Conservation (phyloP, 2,329 filamentous ascomycete genomes). For the Hymenoscyphus scutula region DNA sequence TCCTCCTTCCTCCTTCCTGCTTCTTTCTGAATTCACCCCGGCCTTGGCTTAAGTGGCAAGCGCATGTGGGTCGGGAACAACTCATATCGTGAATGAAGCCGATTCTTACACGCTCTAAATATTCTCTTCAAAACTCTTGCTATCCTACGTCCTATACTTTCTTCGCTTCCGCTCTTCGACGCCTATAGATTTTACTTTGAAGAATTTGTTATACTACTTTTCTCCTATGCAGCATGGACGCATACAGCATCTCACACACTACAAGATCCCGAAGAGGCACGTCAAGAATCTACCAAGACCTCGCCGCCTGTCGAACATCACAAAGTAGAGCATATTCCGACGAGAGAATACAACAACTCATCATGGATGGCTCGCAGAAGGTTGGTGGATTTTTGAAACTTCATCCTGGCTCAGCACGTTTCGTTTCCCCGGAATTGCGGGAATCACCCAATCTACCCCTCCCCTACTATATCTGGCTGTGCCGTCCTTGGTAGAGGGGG, state of each 20-base stretch:
- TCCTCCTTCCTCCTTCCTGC: background rate
- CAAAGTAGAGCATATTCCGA: slow-evolving; percentile 11
- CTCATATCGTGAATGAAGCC: background rate
- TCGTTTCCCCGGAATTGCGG: no score
- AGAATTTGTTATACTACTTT: background rate
- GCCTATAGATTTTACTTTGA: background rate
- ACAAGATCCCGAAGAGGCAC: slow-evolving; percentile 22
- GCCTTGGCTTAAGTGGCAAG: background rate
- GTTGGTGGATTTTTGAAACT: slow-evolving; percentile 9
- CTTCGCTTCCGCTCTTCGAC: no score
- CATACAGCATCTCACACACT: slow-evolving; percentile 29
- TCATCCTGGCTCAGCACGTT: no score
- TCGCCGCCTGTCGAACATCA: slow-evolving; percentile 20
- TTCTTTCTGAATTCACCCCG: background rate
- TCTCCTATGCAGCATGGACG: slow-evolving; percentile 18
- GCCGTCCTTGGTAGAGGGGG: background rate
- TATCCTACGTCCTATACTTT: background rate
- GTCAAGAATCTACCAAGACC: slow-evolving; percentile 30
- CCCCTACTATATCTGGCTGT: background rate
- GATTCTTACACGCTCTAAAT: background rate
- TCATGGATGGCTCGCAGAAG: slow-evolving; percentile 19
- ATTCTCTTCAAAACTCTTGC: background rate
- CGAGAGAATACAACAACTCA: slow-evolving; percentile 12
- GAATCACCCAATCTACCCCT: no score
- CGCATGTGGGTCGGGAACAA: background rate